Conservation (phyloP, 1,284 basidiomycete species). For the Thecaphora frezii region DNA sequence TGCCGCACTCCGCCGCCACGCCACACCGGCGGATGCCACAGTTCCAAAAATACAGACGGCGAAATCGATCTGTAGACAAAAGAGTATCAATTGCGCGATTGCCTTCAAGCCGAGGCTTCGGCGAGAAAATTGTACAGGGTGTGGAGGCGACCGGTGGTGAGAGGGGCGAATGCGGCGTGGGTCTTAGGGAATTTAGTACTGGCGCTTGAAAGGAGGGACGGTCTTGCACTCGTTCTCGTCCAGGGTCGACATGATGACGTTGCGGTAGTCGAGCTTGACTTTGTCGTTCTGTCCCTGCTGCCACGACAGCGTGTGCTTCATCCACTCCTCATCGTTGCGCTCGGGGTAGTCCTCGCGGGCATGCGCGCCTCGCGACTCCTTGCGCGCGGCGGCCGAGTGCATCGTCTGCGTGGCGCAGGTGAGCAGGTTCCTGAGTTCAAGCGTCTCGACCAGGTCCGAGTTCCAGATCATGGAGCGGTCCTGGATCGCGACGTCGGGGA, state of each 20-base stretch:
- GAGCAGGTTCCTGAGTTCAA: conserved; percentile 93
- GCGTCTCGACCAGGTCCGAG: conserved; percentile 85
- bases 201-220: conserved; percentile 54
- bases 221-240: conserved; percentile 91
- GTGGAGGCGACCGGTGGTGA: no score
- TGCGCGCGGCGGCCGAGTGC: conserved; percentile 87
- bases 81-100: no score
- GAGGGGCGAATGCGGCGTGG: no score
- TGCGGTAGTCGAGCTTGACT: conserved; percentile 86
- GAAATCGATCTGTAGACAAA: no score
- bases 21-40: no score
- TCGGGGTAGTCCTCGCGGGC: conserved; percentile 91
- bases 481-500: conserved; percentile 88
- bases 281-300: conserved; percentile 65
- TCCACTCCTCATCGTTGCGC: conserved; percentile 71
- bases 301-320: conserved; percentile 53
- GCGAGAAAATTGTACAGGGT: no score
- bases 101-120: no score
- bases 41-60: no score
- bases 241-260: conserved; percentile 80
- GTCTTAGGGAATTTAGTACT: no score
- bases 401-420: conserved; percentile 96
- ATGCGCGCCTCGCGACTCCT: conserved; percentile 96
- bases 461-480: conserved; percentile 97
- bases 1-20: no score